Evolutionary conservation across 371 early-diverging fungal genomes (phyloP), one percentile per base, ranked within the genome.

Genomic region (Mucor saturninus): DNA sequence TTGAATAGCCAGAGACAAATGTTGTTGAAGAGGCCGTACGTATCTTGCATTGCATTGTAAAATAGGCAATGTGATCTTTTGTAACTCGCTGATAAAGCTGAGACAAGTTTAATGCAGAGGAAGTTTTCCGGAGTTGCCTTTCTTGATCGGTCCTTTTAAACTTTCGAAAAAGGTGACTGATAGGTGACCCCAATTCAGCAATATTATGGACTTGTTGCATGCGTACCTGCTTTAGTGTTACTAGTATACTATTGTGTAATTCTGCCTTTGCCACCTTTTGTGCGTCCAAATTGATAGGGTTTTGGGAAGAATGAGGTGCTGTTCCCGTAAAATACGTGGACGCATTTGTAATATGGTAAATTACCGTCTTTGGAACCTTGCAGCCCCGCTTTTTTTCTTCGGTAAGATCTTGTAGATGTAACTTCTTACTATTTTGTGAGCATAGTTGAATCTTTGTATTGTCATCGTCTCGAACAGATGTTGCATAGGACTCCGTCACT

Each of bases 241-340:
- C 62, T 9, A 68, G 46, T 26, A 76, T 63, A 21, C 69, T 68
- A 28, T 76, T 59, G 30, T 71, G 65, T 26, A 77, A 54, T 31
- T 68, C 72, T 8, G 72, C 63, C 11, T 76, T 73, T 30, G 74
- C 62, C 15, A 65, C 29, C 50, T 69, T 74, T 10, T 70, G 74
- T 26, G 59, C 63, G 4, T 70, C 61, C 13, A 71, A 35, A 30
- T 71, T 63, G 11, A 73, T 72, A 26, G 75, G 74, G 3, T 68
- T 46, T 9, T 59, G 61, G 2, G 77, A 62, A 15, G 69, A 56
- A 58, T 75, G 75, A 5, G 73, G 62, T 9, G 67, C 60, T 9
- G 64, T 56, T 9, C 73, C 61, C 13, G 81, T 81, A 56, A 74
- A 81, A 54, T 81, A 81, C 7, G 78, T 81, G 0, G 78, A 76